These are phyloP conservation scores for Plasmodium coatneyi DNA, from an alignment of 169 alveolate genomes.

Conservation along the genomic window DNA sequence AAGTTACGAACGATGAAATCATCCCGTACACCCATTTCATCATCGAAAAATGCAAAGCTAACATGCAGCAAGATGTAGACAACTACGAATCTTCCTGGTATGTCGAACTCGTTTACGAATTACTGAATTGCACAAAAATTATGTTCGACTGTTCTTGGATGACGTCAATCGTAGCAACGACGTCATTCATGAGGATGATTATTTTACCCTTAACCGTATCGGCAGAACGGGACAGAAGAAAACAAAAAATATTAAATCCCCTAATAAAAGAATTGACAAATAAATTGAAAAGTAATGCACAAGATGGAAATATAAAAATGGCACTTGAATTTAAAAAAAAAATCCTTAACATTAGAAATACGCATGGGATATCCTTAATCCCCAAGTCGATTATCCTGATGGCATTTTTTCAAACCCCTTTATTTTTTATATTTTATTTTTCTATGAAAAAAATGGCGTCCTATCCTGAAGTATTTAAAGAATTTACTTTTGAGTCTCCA, in stretches of 20 bases:
- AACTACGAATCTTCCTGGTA: conserved; percentile 51
- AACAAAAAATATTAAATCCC: conserved; percentile 80
- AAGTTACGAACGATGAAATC: neutral
- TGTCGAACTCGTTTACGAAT: conserved; percentile 37
- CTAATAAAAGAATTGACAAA: conserved; percentile 78
- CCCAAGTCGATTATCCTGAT: conserved; percentile 78
- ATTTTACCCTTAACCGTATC: conserved; percentile 80
- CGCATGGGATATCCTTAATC: conserved; percentile 72
- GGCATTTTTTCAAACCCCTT: conserved; percentile 78
- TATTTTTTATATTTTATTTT: conserved; percentile 82
- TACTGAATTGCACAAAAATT: conserved; percentile 40
- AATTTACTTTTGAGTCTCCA: conserved; percentile 80
- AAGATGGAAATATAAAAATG: conserved; percentile 66
- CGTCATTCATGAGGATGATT: conserved; percentile 76
- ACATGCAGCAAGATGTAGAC: conserved; percentile 29
- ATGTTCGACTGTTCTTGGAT: conserved; percentile 57
- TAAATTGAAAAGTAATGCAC: conserved; percentile 76
- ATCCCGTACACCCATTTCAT: conserved; percentile 34
- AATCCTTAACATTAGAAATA: conserved; percentile 77
- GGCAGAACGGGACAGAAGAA: conserved; percentile 82
- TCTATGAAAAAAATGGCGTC: conserved; percentile 80
- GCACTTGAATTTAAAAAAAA: conserved; percentile 59
- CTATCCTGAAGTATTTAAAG: conserved; percentile 77
- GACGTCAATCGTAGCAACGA: conserved; percentile 55
- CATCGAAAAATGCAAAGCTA: conserved; percentile 38